Percentiles rank a stretch among this genome's conserved stretches.
Conservation (phyloP, 192 early-diverging fungal species). For the Cetraspora pellucida region DNA sequence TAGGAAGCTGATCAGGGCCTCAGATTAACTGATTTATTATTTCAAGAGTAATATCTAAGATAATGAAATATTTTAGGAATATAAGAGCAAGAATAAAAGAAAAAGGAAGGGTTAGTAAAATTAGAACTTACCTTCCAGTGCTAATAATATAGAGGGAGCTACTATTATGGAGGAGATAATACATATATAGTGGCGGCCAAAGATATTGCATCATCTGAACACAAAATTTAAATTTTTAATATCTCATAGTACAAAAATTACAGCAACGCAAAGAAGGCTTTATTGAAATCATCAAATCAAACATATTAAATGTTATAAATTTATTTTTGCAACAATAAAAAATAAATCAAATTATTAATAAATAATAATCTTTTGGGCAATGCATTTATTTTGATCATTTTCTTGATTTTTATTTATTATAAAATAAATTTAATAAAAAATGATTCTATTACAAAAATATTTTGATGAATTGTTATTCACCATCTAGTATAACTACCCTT, state of each 20-base stretch:
- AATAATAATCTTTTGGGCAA: too few species aligned
- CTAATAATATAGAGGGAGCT: too few species aligned
- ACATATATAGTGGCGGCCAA: too few species aligned
- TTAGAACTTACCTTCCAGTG: neutral
- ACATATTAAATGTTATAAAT: too few species aligned
- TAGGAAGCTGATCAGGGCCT: slow-evolving; percentile 4
- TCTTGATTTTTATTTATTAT: neutral
- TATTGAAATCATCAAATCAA: too few species aligned
- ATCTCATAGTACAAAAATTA: too few species aligned
- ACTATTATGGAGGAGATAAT: too few species aligned
- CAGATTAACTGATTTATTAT: neutral
- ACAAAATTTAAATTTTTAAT: too few species aligned
- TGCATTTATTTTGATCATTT: neutral
- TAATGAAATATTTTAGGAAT: neutral
- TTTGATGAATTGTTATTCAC: slow-evolving; percentile 2
- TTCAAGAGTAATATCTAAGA: neutral
- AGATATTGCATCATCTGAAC: too few species aligned
- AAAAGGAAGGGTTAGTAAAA: neutral
- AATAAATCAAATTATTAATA: too few species aligned
- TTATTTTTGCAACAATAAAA: too few species aligned
- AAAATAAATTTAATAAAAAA: neutral
- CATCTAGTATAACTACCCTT: slow-evolving; percentile 25
- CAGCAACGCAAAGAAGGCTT: too few species aligned
- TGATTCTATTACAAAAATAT: neutral
- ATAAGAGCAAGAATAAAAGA: neutral